Evolutionary conservation across 139 green algal species (phyloP), one percentile per base, ranked within the genome.

Genomic region (Desmodesmus armatus): DNA sequence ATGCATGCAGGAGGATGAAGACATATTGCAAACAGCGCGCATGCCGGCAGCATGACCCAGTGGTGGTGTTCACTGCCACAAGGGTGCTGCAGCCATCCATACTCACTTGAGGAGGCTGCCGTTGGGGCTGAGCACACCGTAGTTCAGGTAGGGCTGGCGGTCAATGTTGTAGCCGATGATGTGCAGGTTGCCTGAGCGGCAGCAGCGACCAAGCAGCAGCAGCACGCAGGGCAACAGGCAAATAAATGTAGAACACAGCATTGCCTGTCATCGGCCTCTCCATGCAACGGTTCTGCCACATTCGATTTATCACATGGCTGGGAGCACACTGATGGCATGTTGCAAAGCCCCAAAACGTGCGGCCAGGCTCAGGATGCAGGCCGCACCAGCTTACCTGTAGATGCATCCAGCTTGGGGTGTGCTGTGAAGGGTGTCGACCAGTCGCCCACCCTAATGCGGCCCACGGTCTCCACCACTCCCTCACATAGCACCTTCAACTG

Each of bases 371-470:
- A 62, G 13, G 79, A 7, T 86, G 27, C 29, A 88, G n/a, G n/a
- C n/a, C n/a, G n/a, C n/a, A n/a, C n/a, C n/a, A n/a, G 39, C 81
- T 83, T 66, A 55, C 87, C 87, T 44, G 88, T 95, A 2, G 78
- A 76, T 3, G 91, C 77, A 80, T 96, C 93, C 29, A 94, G 39
- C 90, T 98, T 98, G 53, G 95, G 95, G 79, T 98, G 95, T 0
- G 95, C 95, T 0, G 95, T 98, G 90, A 97, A 96, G 40, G 78
- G 78, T 27, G 67, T n/a, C 23, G 35, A 39, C 78, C 78, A 84
- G 23, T 84, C 78, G 27, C 78, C 78, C 25, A 84, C 63, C n/a
- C 39, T 51, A 41, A 84, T 5, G 25, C 78, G 35, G n/a, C 78
- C 78, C n/a, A 84, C 62, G 60, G 78, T 84, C 37, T 29, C 47